Evolutionary conservation across 1,284 basidiomycete genomes (phyloP).

Genomic region (Marasmius fiardii): DNA sequence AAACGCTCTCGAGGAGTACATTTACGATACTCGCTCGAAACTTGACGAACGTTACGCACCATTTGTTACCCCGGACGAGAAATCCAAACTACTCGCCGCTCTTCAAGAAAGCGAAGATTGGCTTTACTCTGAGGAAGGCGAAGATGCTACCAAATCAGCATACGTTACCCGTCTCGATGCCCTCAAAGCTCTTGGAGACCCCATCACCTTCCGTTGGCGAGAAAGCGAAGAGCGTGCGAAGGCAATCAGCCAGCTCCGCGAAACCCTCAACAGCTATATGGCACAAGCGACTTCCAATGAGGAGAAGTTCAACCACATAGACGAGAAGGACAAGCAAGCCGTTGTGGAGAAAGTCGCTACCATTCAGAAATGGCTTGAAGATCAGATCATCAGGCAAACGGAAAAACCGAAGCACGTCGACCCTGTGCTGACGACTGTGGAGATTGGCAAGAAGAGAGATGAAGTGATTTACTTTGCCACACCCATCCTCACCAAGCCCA

Average conservation of each 20-base stretch:
- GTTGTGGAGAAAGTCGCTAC: conserved; percentile 82
- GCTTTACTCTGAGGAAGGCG: conserved; percentile 94
- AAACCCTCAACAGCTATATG: conserved; percentile 83
- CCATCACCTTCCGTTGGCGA: conserved; percentile 75
- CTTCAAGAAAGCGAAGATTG: conserved; percentile 86
- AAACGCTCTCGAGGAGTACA: conserved; percentile 96
- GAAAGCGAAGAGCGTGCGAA: conserved; percentile 79
- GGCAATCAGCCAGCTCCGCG: conserved; percentile 73
- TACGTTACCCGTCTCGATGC: conserved; percentile 80
- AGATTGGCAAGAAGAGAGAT: conserved; percentile 86
- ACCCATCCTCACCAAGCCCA: conserved; percentile 83
- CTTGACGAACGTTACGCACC: conserved; percentile 82
- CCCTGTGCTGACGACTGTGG: conserved; percentile 74
- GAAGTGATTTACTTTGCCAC: conserved; percentile 84
- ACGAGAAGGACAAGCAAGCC: conserved; percentile 80
- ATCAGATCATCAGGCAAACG: conserved; percentile 79
- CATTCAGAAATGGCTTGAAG: conserved; percentile 91
- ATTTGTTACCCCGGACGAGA: conserved; percentile 74
- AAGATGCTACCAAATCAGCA: conserved; percentile 89
- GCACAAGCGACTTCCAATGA: conserved; percentile 76
- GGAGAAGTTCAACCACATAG: conserved; percentile 86
- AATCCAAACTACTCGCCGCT: conserved; percentile 66
- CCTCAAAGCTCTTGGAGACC: conserved; percentile 82
- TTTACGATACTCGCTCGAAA: conserved; percentile 91
- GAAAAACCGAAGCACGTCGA: conserved; percentile 87